Percentiles rank a stretch among this genome's conserved stretches.
Conservation (phyloP, 129 eudicot genomes). For the Flaveria linearis region DNA sequence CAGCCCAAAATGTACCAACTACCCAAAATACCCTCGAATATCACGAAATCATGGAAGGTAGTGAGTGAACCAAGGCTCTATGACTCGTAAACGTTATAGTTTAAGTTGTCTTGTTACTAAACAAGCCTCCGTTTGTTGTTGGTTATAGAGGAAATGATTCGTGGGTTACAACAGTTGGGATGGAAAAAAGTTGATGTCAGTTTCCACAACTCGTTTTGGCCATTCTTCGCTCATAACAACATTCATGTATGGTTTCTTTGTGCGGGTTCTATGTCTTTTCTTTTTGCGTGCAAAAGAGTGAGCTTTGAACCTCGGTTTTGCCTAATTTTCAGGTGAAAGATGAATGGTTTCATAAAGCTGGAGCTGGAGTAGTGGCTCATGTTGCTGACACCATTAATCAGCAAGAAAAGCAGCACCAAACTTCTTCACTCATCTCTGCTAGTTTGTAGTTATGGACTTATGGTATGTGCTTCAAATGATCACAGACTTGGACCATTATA, state of each 20-base stretch:
- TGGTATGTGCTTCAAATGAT: slow-evolving; percentile 14
- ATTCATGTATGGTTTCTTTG: slow-evolving; percentile 57
- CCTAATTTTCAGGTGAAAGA: slow-evolving; percentile 67
- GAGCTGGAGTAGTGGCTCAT: slow-evolving; percentile 93
- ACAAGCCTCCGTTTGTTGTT: slow-evolving; percentile 14
- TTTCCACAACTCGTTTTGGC: slow-evolving; percentile 89
- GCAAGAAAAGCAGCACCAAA: slow-evolving; percentile 59
- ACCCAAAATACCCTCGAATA: slow-evolving; percentile 62
- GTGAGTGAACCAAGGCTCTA: background rate
- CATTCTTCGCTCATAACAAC: slow-evolving; percentile 94
- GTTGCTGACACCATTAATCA: slow-evolving; percentile 84
- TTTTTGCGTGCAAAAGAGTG: background rate
- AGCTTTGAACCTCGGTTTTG: background rate
- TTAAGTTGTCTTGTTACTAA: background rate
- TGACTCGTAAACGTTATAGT: background rate
- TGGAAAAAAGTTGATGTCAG: slow-evolving; percentile 98
- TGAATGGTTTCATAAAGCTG: slow-evolving; percentile 94
- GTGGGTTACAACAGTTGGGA: slow-evolving; percentile 83
- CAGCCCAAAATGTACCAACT: slow-evolving; percentile 77
- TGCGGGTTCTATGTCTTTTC: background rate
- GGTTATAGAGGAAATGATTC: slow-evolving; percentile 93
- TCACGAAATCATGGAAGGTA: slow-evolving; percentile 98
- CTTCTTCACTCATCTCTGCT: slow-evolving; percentile 54
- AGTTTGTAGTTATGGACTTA: slow-evolving; percentile 47
- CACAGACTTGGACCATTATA: background rate